Base-by-base conservation (phyloP, 495 filamentous ascomycete genomes). In the Aspergillus avenaceus region DNA sequence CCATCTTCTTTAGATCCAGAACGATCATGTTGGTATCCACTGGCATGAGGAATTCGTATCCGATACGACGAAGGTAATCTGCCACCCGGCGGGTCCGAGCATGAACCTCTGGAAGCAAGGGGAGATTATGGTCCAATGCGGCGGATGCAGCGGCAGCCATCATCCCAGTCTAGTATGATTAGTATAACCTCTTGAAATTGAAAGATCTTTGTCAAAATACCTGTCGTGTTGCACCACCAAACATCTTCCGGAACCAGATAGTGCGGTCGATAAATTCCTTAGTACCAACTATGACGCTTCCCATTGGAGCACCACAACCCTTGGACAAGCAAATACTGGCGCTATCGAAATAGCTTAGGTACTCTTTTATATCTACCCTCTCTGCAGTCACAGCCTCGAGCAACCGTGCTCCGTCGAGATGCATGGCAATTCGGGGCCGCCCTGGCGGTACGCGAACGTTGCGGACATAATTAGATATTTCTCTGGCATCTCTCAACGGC, bases 21-120 rank as follows among this genome's bases (percentile, higher is more conserved):
- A 86, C 90, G 27, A 89, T 80, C 82, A 91, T 90, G 62, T 92
- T 91, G 34, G 88, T 91, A 53, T 91, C 80, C 0, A 85, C 84
- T 1, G 82, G 81, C 14, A 82, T 63, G 23, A 61, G 41, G 23
- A 82, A 56, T 69, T 77, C 76, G 11, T 85, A 85, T 2, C 86
- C 86, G 41, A 52, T 44, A 16, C 43, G 31, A 7, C 26, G 29
- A 4, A 59, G 37, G 21, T 36, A 41, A 8, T 50, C 45, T 3
- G 56, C 56, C 9, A 49, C 44, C 28, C 32, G 14, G 9, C 38
- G 26, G 2, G 56, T 53, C 12, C 52, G 27, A 16, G 52, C 45
- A 34, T 59, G 56, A 1, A 59, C 56, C 21, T 18, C 12, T 3
- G 52, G 52, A 1, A 59, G 48, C 0, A 36, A 25, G 8, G 56